Percentiles rank a stretch among this genome's conserved stretches.
Conservation (phyloP, 441 rosid genomes). For the Adansonia gregorii region DNA sequence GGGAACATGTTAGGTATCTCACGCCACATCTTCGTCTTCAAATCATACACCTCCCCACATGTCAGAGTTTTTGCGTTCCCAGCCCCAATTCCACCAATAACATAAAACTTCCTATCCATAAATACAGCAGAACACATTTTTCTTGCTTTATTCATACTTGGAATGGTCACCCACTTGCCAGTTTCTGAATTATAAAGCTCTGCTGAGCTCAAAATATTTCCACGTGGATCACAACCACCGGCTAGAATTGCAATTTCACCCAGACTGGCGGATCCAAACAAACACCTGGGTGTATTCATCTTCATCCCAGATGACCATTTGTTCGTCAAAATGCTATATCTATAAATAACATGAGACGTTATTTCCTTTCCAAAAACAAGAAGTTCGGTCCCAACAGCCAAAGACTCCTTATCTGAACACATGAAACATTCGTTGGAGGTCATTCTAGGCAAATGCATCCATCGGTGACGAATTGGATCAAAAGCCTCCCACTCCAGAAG, state of each 20-base stretch:
- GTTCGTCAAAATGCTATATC: conserved; percentile 65
- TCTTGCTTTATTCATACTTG: conserved; percentile 64
- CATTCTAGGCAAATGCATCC: conserved; percentile 77
- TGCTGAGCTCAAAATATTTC: conserved; percentile 56
- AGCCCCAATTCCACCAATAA: conserved; percentile 69
- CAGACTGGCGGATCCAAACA: conserved; percentile 76
- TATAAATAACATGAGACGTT: conserved; percentile 50
- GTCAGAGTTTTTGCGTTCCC: conserved; percentile 47
- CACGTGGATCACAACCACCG: conserved; percentile 72
- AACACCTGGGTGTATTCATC: conserved; percentile 75
- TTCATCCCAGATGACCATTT: conserved; percentile 64
- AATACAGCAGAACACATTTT: conserved; percentile 79
- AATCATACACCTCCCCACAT: conserved; percentile 71
- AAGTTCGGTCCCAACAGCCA: conserved; percentile 80
- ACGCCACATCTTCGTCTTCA: conserved; percentile 54
- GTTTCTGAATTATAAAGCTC: conserved; percentile 73
- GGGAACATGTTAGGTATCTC: conserved; percentile 71
- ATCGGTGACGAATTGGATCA: conserved; percentile 59
- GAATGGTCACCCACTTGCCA: conserved; percentile 59
- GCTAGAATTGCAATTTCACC: conserved; percentile 77
- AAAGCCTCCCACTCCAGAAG: conserved; percentile 75
- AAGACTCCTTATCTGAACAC: conserved; percentile 77
- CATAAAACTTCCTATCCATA: conserved; percentile 79
- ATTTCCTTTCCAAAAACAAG: conserved; percentile 84
- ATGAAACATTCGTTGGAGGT: conserved; percentile 60